A percentile compares a stretch with the other conserved stretches of the same genome.
phyloP scores from a whole-genome alignment of 2,329 filamentous ascomycete genomes.

The Leptographium lundbergii region DNA sequence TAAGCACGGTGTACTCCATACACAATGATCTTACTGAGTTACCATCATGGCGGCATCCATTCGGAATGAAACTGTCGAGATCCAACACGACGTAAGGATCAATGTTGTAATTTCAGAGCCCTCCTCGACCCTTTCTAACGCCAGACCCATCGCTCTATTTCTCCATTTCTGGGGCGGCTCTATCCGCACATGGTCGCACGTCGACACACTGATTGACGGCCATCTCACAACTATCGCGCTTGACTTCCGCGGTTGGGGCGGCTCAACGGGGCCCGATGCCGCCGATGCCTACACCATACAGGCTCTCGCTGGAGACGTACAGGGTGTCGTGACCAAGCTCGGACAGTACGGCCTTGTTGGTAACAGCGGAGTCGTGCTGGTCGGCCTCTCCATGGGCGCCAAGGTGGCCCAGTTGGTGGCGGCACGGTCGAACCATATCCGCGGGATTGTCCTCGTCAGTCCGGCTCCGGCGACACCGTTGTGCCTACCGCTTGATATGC shows the following conservation, averaged over 20 bases:
- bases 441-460: not conserved
- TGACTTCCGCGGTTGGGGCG: not conserved
- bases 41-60: not conserved
- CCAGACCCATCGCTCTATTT: not conserved
- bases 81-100: not conserved
- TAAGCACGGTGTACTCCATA: too few species aligned
- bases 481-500: not conserved
- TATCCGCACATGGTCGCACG: not conserved
- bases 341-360: not conserved
- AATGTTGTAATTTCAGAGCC: not conserved
- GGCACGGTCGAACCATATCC: not conserved
- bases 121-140: not conserved
- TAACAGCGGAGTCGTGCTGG: not conserved
- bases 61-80: not conserved
- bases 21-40: not conserved
- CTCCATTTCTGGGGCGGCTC: not conserved
- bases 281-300: not conserved
- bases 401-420: not conserved
- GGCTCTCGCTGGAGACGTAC: not conserved
- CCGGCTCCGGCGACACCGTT: not conserved
- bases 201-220: not conserved
- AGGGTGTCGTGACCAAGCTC: not conserved
- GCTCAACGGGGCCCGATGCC: not conserved
- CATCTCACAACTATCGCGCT: not conserved
- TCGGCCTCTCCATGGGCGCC: not conserved